Evolutionary conservation across 805 yeast genomes (phyloP).

Genomic region (Candida sphagnicola): DNA sequence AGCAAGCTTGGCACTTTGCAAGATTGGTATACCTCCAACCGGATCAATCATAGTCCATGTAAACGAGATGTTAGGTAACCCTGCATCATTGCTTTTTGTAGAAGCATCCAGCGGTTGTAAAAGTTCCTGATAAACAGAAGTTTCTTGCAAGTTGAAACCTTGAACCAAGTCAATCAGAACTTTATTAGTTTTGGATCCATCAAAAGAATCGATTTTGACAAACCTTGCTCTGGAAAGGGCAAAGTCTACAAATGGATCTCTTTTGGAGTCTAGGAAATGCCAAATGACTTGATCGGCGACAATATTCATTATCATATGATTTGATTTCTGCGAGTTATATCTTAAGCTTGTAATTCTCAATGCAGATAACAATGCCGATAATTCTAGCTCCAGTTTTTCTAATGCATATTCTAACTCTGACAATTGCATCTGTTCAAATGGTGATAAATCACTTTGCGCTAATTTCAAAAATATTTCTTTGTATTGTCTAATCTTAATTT

Average conservation of each 20-base stretch:
- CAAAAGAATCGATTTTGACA: conserved; percentile 56
- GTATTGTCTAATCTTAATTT: conserved; percentile 24
- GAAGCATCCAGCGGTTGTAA: conserved; percentile 44
- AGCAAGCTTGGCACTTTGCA: conserved; percentile 57
- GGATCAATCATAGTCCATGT: conserved; percentile 81
- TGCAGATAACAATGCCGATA: conserved; percentile 31
- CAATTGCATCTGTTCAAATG: conserved; percentile 17
- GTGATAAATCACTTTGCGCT: conserved; percentile 22
- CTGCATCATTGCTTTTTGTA: conserved; percentile 11
- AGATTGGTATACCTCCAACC: conserved; percentile 86
- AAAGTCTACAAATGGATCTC: conserved; percentile 66
- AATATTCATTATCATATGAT: conserved; percentile 21
- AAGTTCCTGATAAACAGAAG: conserved; percentile 66
- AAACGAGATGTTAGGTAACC: conserved; percentile 23
- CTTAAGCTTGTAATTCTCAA: conserved; percentile 19
- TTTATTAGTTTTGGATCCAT: conserved; percentile 63
- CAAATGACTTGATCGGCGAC: conserved; percentile 64
- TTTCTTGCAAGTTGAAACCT: conserved; percentile 59
- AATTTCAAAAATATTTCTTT: conserved; percentile 36
- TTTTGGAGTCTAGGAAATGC: conserved; percentile 59
- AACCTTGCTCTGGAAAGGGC: conserved; percentile 60
- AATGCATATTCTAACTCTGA: conserved; percentile 27
- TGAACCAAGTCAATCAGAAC: conserved; percentile 60
- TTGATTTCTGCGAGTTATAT: conserved; percentile 14
- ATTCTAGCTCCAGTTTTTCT: conserved; percentile 29